Percentiles rank a stretch among this genome's conserved stretches.
Conservation (phyloP, 176 grass and related monocot genomes). For the Luzula sylvatica region DNA sequence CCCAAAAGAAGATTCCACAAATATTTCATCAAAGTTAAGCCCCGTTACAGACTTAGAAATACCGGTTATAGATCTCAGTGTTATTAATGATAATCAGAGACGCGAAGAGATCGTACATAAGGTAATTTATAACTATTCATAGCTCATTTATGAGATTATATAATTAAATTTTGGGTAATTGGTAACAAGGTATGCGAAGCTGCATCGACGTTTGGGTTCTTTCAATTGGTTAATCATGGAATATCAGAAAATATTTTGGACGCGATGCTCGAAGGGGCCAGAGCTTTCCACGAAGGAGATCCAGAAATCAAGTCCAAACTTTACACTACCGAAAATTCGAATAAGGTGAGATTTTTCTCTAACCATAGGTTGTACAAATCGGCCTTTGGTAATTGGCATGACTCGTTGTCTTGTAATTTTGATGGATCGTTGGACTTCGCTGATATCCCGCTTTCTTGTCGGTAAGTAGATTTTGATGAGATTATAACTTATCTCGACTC, state of each 20-base stretch:
- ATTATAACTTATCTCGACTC: neutral
- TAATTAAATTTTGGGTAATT: neutral
- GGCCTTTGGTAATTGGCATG: constrained; percentile 18
- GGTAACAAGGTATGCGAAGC: constrained; percentile 14
- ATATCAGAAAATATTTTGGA: constrained; percentile 9
- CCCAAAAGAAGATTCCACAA: constrained; percentile 7
- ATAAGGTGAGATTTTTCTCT: constrained; percentile 20
- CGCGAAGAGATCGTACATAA: neutral
- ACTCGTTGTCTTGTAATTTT: constrained; percentile 8
- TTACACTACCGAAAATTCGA: constrained; percentile 10
- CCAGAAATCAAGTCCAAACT: constrained; percentile 11
- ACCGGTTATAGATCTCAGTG: constrained; percentile 15
- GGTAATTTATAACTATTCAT: neutral
- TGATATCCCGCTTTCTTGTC: constrained; percentile 9
- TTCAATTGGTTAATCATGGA: constrained; percentile 16
- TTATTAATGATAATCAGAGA: neutral
- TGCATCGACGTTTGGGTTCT: constrained; percentile 19
- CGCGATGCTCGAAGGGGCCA: constrained; percentile 1
- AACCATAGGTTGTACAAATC: constrained; percentile 21
- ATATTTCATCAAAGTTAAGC: neutral
- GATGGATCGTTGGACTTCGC: constrained; percentile 17
- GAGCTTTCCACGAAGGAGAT: constrained; percentile 20
- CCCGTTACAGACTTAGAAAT: neutral
- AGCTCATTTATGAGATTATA: neutral
- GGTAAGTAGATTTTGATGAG: neutral